A percentile compares a stretch with the other conserved stretches of the same genome.
Evolutionary conservation across 2,329 filamentous ascomycete species (phyloP).

Genomic region (Lasiodiplodia hormozganensis): DNA sequence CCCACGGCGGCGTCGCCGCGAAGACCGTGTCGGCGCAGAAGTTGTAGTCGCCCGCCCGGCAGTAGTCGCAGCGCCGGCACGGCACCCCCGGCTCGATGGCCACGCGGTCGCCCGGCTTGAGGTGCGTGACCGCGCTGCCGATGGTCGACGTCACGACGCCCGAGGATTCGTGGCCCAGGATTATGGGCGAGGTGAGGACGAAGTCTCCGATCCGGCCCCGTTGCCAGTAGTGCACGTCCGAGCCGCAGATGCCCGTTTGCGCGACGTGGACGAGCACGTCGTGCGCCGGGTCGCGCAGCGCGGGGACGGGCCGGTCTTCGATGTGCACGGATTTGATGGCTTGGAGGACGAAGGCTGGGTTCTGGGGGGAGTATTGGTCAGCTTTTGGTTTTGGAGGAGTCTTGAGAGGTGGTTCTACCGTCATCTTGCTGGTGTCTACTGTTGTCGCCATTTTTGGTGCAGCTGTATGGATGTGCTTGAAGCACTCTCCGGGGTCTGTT

Average conservation of each 20-base stretch:
- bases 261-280: constrained; percentile 31
- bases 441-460: constrained; percentile 2
- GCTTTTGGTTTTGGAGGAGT: background rate
- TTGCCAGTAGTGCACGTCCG: constrained; percentile 32
- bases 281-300: constrained; percentile 31
- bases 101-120: constrained; percentile 34
- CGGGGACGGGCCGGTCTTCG: constrained; percentile 52
- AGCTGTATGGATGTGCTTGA: too few relatives aligned
- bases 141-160: constrained; percentile 30
- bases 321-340: constrained; percentile 54
- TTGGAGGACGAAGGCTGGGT: constrained; percentile 57
- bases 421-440: constrained; percentile 11
- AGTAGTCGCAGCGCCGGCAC: constrained; percentile 32
- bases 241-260: constrained; percentile 33
- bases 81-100: constrained; percentile 36
- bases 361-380: constrained; percentile 36
- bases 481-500: too few relatives aligned
- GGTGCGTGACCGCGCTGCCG: constrained; percentile 32
- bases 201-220: constrained; percentile 33
- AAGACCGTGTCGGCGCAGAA: constrained; percentile 32
- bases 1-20: constrained; percentile 34
- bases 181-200: constrained; percentile 32
- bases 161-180: constrained; percentile 36
- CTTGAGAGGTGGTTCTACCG: background rate
- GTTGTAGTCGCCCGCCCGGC: constrained; percentile 32